phyloP scores from a whole-genome alignment of 495 filamentous ascomycete species.

The Penicillium turbatum region DNA sequence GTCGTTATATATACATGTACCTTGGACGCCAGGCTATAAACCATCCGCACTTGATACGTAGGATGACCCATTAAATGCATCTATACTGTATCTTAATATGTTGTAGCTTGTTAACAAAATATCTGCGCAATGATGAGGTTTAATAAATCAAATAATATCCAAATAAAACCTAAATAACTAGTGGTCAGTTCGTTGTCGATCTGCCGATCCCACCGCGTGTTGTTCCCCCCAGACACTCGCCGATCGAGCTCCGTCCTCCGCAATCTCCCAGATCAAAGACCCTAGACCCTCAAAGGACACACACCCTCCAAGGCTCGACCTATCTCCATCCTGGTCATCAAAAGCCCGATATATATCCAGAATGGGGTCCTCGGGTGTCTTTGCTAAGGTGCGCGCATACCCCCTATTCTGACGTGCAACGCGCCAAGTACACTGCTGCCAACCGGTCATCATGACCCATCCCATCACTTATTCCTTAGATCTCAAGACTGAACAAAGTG shows the following conservation, averaged over 20 bases:
- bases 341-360: background rate
- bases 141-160: no score
- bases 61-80: no score
- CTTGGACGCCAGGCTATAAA: no score
- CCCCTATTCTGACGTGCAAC: background rate
- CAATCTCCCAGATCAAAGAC: background rate
- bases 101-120: no score
- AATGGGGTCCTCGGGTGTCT: conserved; percentile 32
- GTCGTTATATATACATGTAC: no score
- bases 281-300: background rate
- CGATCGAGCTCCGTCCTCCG: background rate
- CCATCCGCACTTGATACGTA: no score
- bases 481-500: background rate
- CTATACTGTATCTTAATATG: no score
- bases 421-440: no score
- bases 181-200: background rate
- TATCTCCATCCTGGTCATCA: background rate
- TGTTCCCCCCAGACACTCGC: background rate
- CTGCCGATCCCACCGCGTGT: conserved; percentile 1
- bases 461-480: background rate
- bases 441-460: background rate
- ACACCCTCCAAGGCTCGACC: background rate
- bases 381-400: conserved; percentile 29
- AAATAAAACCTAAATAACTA: no score
- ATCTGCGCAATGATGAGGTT: no score